These are phyloP conservation scores for Leishmania aethiopica DNA, from an alignment of 208 protist species.

Conservation along the genomic window DNA sequence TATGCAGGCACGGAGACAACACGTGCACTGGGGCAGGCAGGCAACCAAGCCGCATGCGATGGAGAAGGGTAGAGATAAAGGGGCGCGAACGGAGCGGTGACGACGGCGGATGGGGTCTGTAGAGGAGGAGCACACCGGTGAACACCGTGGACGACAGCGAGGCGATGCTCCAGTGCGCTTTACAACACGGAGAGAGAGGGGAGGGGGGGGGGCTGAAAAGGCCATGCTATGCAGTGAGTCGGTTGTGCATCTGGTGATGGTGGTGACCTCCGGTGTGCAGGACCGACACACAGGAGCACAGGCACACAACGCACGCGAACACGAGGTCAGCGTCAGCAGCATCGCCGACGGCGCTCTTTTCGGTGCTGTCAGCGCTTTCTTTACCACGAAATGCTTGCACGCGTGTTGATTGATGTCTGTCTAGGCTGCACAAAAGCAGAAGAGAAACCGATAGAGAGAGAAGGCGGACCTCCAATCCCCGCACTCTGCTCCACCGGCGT, in stretches of 20 bases:
- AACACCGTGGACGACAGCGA: not conserved
- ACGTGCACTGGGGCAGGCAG: not conserved
- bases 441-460: not conserved
- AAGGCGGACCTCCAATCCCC: not conserved
- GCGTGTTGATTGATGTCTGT: not conserved
- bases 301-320: not conserved
- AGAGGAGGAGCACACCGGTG: not conserved
- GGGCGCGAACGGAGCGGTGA: not conserved
- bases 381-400: not conserved
- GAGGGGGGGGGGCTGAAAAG: not conserved
- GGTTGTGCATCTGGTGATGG: not conserved
- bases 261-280: not conserved
- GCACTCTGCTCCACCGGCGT: not conserved
- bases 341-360: not conserved
- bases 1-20: not conserved
- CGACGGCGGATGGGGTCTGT: not conserved
- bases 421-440: not conserved
- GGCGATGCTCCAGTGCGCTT: not conserved
- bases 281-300: not conserved
- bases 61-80: not conserved
- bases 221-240: not conserved
- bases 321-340: not conserved
- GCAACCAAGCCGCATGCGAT: not conserved
- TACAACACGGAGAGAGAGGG: too few relatives aligned
- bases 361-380: not conserved